phyloP scores from a whole-genome alignment of 176 grass and related monocot species.

The Canna indica region DNA sequence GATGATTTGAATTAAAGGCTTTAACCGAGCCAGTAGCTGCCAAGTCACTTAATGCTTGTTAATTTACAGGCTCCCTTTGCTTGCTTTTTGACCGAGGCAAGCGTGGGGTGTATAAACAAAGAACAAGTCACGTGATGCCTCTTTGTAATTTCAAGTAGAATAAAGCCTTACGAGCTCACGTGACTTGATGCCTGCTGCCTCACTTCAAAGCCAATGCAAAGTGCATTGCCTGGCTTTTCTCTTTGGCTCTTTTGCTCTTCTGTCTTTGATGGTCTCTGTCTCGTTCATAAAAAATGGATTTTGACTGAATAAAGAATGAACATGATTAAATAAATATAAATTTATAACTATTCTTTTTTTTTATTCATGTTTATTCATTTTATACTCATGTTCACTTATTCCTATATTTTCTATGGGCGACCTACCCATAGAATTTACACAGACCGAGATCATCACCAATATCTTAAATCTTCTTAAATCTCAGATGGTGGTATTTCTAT shows the following conservation, averaged over 20 bases:
- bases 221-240: not conserved
- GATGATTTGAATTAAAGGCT: not conserved
- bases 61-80: not conserved
- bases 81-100: not conserved
- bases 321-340: no score
- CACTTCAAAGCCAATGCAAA: not conserved
- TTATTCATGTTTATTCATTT: no score
- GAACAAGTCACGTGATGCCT: not conserved
- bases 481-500: no score
- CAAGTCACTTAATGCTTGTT: not conserved
- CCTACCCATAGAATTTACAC: no score
- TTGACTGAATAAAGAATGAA: no score
- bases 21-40: not conserved
- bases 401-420: no score
- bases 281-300: no score
- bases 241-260: not conserved
- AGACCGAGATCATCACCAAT: no score
- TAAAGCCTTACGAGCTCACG: not conserved
- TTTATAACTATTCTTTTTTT: no score
- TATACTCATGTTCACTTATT: no score
- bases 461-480: no score
- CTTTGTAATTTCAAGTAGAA: not conserved
- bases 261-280: not conserved
- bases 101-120: not conserved
- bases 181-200: not conserved